phyloP scores from a whole-genome alignment of 257 asterid species.

The Hygrophila difformis region DNA sequence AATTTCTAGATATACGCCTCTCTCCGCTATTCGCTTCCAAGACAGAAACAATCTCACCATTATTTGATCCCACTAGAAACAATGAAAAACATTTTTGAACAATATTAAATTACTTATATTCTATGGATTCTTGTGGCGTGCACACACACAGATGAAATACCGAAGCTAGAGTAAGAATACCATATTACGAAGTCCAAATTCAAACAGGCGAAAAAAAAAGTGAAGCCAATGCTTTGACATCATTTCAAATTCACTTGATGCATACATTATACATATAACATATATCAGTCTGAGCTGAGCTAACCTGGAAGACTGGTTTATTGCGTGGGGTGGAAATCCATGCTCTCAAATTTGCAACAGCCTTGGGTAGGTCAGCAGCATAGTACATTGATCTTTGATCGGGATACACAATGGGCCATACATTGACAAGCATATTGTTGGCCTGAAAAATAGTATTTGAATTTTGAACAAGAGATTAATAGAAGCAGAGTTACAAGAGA shows the following conservation, averaged over 20 bases:
- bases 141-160: neutral
- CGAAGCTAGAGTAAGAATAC: constrained; percentile 5
- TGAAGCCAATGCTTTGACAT: neutral
- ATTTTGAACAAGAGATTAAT: constrained; percentile 2
- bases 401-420: constrained; percentile 23
- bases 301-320: constrained; percentile 48
- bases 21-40: constrained; percentile 53
- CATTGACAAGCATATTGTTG: constrained; percentile 30
- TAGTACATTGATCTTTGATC: constrained; percentile 26
- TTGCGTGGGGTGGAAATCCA: constrained; percentile 61
- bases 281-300: constrained; percentile 11
- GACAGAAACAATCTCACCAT: constrained; percentile 45
- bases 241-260: neutral
- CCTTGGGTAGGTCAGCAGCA: constrained; percentile 46
- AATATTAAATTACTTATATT: too few species aligned
- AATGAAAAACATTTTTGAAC: neutral
- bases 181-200: neutral
- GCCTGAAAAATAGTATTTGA: constrained; percentile 24
- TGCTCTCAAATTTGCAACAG: constrained; percentile 49
- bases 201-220: constrained; percentile 2
- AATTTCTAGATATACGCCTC: constrained; percentile 36
- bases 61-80: constrained; percentile 54
- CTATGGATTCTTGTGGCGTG: too few species aligned
- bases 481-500: constrained; percentile 2
- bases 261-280: neutral